Percentiles rank a stretch among this genome's conserved stretches.
Conservation (phyloP, 148 eudicot genomes). For the Oxyria digyna region DNA sequence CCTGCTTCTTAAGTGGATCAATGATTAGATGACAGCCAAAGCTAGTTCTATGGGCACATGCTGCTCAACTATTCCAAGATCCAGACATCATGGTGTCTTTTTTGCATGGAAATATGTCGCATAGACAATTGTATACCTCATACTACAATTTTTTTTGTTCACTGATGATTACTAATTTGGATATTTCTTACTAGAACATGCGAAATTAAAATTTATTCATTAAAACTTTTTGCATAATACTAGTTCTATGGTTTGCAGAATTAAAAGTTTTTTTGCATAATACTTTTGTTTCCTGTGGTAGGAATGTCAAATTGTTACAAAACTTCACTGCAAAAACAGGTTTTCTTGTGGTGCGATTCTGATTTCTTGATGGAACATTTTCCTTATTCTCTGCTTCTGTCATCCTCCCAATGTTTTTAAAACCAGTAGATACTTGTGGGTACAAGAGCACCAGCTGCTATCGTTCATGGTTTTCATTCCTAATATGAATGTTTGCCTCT, state of each 20-base stretch:
- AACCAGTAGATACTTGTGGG: neutral
- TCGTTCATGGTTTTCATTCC: neutral
- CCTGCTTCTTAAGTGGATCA: neutral
- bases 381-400: neutral
- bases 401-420: neutral
- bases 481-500: constrained; percentile 6
- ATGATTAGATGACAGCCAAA: neutral
- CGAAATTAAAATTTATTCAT: neutral
- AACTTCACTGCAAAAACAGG: neutral
- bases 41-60: neutral
- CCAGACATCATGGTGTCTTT: neutral
- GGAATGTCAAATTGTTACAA: neutral
- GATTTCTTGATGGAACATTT: neutral
- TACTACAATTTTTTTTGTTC: neutral
- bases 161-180: neutral
- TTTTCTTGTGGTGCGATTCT: neutral
- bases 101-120: neutral
- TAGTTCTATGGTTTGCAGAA: neutral
- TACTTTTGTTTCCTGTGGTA: neutral
- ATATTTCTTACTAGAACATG: neutral
- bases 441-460: neutral
- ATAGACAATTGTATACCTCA: neutral
- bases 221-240: neutral
- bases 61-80: neutral
- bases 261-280: neutral